phyloP scores from a whole-genome alignment of 2,329 filamentous ascomycete species.

The Davidsoniella australis region DNA sequence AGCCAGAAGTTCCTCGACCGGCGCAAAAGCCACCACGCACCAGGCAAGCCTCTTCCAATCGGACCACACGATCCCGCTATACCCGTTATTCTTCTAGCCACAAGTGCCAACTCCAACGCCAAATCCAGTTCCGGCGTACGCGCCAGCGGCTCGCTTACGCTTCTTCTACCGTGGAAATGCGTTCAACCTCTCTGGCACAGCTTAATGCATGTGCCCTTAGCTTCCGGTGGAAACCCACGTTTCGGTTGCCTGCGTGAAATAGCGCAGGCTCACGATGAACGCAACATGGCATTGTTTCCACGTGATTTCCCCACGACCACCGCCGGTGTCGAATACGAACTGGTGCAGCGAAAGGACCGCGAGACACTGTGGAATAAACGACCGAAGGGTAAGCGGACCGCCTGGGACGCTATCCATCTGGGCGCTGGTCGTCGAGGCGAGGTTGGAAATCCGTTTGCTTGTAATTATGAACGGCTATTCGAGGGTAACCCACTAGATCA shows the following conservation, averaged over 20 bases:
- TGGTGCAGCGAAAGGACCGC: conserved; percentile 41
- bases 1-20: conserved; percentile 70
- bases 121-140: conserved; percentile 30
- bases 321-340: conserved; percentile 65
- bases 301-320: conserved; percentile 66
- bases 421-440: conserved; percentile 64
- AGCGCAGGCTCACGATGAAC: conserved; percentile 68
- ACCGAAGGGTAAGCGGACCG: conserved; percentile 65
- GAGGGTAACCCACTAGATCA: conserved; percentile 5
- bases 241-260: conserved; percentile 71
- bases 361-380: conserved; percentile 25
- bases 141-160: conserved; percentile 57
- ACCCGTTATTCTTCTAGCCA: conserved; percentile 54
- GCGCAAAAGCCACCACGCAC: conserved; percentile 44
- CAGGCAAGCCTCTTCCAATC: conserved; percentile 44
- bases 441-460: conserved; percentile 63
- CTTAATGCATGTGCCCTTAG: conserved; percentile 65
- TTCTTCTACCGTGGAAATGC: conserved; percentile 82
- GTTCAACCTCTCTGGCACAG: conserved; percentile 74
- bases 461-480: conserved; percentile 65
- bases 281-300: conserved; percentile 65
- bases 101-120: conserved; percentile 28
- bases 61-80: conserved; percentile 53
- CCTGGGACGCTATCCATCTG: conserved; percentile 59
- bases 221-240: conserved; percentile 60